phyloP scores from a whole-genome alignment of 257 asterid genomes.

The Solanum medicagineum region DNA sequence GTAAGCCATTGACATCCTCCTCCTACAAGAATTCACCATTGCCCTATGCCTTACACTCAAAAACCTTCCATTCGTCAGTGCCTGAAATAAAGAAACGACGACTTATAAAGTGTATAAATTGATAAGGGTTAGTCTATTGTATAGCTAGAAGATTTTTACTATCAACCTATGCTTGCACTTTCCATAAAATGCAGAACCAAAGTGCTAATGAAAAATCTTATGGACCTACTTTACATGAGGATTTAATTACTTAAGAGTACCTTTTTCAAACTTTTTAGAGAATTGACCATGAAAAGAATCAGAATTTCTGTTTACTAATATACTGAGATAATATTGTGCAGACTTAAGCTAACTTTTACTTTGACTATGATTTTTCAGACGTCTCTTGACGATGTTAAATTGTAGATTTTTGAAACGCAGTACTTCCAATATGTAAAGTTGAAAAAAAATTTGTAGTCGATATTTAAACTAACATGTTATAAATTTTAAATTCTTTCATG shows the following conservation, averaged over 20 bases:
- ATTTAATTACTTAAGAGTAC: not conserved
- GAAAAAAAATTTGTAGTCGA: not conserved
- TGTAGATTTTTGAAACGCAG: not conserved
- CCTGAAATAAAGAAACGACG: conserved; percentile 14
- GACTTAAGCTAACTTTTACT: not conserved
- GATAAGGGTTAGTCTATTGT: not conserved
- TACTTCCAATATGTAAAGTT: not conserved
- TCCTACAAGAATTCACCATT: conserved; percentile 17
- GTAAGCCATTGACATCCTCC: conserved; percentile 53
- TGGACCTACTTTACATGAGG: not conserved
- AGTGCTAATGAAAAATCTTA: not conserved
- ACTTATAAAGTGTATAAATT: not conserved
- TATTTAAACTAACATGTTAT: not conserved
- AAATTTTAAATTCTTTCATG: not conserved
- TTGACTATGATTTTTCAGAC: not conserved
- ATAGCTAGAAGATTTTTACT: not conserved
- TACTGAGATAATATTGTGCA: not conserved
- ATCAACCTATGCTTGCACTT: not conserved
- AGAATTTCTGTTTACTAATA: not conserved
- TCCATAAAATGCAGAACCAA: not conserved
- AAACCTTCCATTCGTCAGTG: conserved; percentile 56
- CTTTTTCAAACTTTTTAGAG: not conserved
- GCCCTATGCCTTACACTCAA: conserved; percentile 58
- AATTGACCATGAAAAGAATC: not conserved
- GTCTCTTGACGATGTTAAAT: not conserved